Evolutionary conservation across 108 stramenopile genomes (phyloP), one percentile per base, ranked within the genome.

Genomic region (Epithemia pelagica): DNA sequence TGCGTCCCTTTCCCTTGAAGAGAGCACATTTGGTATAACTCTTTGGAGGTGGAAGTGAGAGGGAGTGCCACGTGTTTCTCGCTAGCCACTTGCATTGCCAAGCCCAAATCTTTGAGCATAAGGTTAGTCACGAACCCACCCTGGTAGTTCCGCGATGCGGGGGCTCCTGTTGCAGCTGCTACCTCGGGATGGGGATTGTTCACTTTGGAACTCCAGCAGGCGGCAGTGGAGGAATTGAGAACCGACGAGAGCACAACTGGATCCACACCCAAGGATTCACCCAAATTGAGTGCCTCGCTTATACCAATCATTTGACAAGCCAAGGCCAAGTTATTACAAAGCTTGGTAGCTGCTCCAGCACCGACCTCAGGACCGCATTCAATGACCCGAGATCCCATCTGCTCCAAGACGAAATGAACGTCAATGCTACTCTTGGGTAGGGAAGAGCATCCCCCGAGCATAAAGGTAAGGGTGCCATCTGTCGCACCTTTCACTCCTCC

Each of bases 321-420:
- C 28, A 97, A 69, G 2, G 92, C 86, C 24, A 96, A 67, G 73
- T 97, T 97, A 86, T 97, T 97, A 78, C 95, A 95, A 10, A 97
- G 79, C 78, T 97, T 96, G 24, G 88, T 82, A 28, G 80, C 86
- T 21, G 85, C 76, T 32, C 96, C 97, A 10, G 89, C 65, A 19
- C 97, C 96, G 33, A 83, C 73, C 8, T 66, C 85, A 46, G 37
- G 15, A 28, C 95, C 96, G 63, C 94, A 95, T 30, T 78, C 82
- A 32, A 94, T 74, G 15, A 82, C 58, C 54, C 81, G 79, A 29
- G 84, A 69, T 7, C 97, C 94, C 96, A 96, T 96, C 2, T 53
- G 53, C 25, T 75, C 68, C n/a, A 75, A 72, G 15, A 69, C 72
- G 0, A 63, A 53, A 1, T 69, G 62, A 25, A 25, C 54, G 19